Percentiles rank a stretch among this genome's conserved stretches.
Conservation (phyloP, 202 grass and related monocot species). For the Panicum virgatum region DNA sequence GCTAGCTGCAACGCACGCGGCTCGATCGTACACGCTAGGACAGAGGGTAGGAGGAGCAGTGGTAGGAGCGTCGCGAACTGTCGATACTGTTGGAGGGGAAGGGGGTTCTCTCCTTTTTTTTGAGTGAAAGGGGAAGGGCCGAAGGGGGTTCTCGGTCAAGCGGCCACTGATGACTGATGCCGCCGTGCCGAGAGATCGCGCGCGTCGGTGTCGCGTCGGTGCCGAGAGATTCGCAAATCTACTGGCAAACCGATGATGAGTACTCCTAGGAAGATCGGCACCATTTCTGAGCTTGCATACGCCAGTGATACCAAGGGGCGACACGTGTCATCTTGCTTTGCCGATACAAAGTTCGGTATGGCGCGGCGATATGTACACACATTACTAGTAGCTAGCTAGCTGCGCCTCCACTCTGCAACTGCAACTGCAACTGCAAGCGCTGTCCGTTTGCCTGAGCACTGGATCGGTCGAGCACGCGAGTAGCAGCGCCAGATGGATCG, state of each 20-base stretch:
- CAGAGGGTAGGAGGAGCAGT: too few relatives aligned
- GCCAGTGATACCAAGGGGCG: not conserved
- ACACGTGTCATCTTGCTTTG: not conserved
- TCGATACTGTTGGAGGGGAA: not conserved
- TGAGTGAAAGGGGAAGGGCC: too few relatives aligned
- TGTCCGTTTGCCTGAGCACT: not conserved
- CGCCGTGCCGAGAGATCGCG: too few relatives aligned
- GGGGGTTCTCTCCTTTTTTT: too few relatives aligned
- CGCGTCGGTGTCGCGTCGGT: too few relatives aligned
- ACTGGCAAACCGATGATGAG: not conserved
- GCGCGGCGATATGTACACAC: too few relatives aligned
- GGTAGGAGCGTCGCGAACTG: not conserved
- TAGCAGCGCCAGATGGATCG: not conserved
- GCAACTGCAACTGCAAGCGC: not conserved
- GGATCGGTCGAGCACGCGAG: not conserved
- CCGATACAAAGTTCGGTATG: not conserved
- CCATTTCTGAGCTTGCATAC: not conserved
- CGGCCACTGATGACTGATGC: not conserved
- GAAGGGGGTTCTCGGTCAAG: not conserved
- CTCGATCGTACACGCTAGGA: not conserved
- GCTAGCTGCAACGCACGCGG: not conserved
- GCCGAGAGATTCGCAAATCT: constrained; percentile 27
- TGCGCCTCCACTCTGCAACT: too few relatives aligned
- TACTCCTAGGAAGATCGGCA: not conserved
- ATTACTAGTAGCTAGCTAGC: too few relatives aligned